Conservation (phyloP, 2,329 filamentous ascomycete genomes). For the Colletotrichum sp. region DNA sequence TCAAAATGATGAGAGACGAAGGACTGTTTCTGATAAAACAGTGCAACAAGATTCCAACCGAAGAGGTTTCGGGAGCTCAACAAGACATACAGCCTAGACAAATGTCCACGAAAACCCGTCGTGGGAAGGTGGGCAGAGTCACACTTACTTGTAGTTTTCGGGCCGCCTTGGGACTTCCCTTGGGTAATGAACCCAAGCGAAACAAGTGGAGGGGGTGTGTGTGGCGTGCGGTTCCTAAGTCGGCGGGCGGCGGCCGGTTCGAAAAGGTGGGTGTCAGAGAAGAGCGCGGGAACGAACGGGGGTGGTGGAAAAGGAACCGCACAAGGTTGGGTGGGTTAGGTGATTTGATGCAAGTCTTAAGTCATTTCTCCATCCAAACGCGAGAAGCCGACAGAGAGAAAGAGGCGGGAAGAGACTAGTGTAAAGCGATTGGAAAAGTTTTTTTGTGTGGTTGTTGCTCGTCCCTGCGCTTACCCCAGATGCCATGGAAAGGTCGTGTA, state of each 20-base stretch:
- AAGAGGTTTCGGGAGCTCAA: not conserved
- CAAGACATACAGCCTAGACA: not conserved
- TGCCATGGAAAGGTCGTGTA: not conserved
- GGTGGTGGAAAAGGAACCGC: not conserved
- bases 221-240: not conserved
- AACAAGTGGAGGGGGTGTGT: not conserved
- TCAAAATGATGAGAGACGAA: not conserved
- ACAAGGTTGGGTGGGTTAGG: slow-evolving; percentile 7
- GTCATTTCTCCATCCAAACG: not conserved
- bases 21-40: not conserved
- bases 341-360: slow-evolving; percentile 12
- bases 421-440: not conserved
- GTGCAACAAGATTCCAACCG: too few species aligned
- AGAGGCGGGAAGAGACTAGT: not conserved
- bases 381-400: not conserved
- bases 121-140: not conserved
- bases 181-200: not conserved
- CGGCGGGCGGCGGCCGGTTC: not conserved
- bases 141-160: slow-evolving; percentile 9
- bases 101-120: not conserved
- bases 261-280: not conserved
- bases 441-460: not conserved
- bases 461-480: not conserved
- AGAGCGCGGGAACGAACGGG: not conserved
- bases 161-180: not conserved